Base-by-base conservation (phyloP, 306 rosid genomes). In the Vachellia pachyceras region DNA sequence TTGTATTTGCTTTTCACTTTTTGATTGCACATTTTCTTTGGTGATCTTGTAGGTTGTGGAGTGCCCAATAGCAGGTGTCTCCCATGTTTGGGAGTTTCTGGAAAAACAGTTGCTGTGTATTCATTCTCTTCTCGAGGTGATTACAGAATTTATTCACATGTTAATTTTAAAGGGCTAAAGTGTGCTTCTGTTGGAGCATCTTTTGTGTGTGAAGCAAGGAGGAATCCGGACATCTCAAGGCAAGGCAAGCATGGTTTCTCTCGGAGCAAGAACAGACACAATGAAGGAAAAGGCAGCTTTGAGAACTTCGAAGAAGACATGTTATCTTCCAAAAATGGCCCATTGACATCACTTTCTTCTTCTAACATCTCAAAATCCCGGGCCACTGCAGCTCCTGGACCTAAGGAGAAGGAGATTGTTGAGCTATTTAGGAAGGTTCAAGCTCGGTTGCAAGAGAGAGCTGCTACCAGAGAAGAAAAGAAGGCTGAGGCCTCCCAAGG, bases 381-480 rank as follows among this genome's bases (percentile, higher is more conserved):
- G 75, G 85, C 96, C 66, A 90, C 93, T 71, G 86, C 98, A 41
- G 77, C 91, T 60, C 99, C 99, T 25, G 99, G 99, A 54, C 88
- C 97, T 6, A 93, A 94, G 81, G 99, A 95, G 88, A 95, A 88
- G 80, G 99, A 95, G 88, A 95, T 95, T 72, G 97, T 95, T 47
- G 99, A 92, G 86, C 91, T 95, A 73, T 95, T 95, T 81, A 85
- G 94, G 77, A 92, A 93, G 89, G 98, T 95, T 72, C 99, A 93
- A 87, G 93, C 93, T 74, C 96, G 90, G 83, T 87, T 95, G 50
- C 92, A 93, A 73, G 97, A 92, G 85, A 90, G 97, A 68, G 91
- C 91, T 64, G 85, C 93, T 11, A 84, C 17, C 70, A 95, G 89
- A 85, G 98, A 90, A 85, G 98, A 90, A 39, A 95, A 90, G 85